Percentiles rank a stretch among this genome's conserved stretches.
Evolutionary conservation across 257 asterid genomes (phyloP).

Genomic region (Cynanchum wilfordii): DNA sequence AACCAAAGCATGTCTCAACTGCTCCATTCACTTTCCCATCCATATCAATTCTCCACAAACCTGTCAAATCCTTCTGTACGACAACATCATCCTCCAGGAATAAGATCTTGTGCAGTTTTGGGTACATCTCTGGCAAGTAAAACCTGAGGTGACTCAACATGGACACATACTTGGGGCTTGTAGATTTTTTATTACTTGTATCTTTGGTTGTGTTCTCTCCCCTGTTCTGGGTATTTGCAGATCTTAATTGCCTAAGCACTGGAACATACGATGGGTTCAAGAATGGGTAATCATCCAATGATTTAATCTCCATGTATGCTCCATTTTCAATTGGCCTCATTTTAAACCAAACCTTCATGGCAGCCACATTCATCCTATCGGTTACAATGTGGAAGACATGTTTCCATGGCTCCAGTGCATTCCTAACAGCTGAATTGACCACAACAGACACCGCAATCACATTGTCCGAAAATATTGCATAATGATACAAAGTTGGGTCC

Average conservation of each 20-base stretch:
- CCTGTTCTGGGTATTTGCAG: slow-evolving; percentile 50
- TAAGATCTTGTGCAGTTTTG: slow-evolving; percentile 69
- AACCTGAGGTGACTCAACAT: slow-evolving; percentile 83
- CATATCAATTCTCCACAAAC: slow-evolving; percentile 77
- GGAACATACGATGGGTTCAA: slow-evolving; percentile 75
- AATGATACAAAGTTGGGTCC: slow-evolving; percentile 86
- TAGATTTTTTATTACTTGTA: slow-evolving; percentile 56
- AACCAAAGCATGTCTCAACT: slow-evolving; percentile 85
- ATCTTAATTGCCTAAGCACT: slow-evolving; percentile 61
- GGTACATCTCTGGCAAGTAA: slow-evolving; percentile 91
- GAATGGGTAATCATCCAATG: slow-evolving; percentile 63
- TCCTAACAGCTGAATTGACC: slow-evolving; percentile 75
- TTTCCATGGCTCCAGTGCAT: slow-evolving; percentile 87
- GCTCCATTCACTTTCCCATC: slow-evolving; percentile 93
- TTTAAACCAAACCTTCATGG: slow-evolving; percentile 95
- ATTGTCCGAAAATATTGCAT: slow-evolving; percentile 86
- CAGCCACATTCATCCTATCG: slow-evolving; percentile 85
- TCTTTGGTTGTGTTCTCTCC: slow-evolving; percentile 82
- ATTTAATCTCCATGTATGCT: slow-evolving; percentile 79
- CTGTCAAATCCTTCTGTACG: slow-evolving; percentile 91
- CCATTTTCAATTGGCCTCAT: slow-evolving; percentile 85
- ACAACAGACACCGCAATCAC: slow-evolving; percentile 91
- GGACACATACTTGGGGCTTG: slow-evolving; percentile 74
- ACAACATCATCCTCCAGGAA: slow-evolving; percentile 93
- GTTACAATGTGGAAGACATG: slow-evolving; percentile 89